Conservation (phyloP, 2,329 filamentous ascomycete genomes). For the Periconia digitata region DNA sequence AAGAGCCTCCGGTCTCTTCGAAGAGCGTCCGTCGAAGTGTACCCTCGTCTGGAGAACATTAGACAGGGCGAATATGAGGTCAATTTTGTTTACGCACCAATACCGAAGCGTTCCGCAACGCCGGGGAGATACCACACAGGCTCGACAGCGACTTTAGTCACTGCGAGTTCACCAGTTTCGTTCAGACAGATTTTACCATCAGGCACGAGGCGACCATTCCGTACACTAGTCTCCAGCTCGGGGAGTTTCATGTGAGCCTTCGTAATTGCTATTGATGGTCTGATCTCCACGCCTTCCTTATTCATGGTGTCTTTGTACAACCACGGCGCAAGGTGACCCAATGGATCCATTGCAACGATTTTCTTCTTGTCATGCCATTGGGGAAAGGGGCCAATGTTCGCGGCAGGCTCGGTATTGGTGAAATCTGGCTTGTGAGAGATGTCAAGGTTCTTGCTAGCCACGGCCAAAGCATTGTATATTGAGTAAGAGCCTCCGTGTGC, state of each 20-base stretch:
- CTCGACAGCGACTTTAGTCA: conserved; percentile 96
- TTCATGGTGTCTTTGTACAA: conserved; percentile 78
- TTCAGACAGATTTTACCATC: conserved; percentile 94
- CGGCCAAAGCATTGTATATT: conserved; percentile 90
- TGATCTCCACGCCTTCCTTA: conserved; percentile 78
- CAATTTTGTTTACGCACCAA: conserved; percentile 56
- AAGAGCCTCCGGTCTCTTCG: conserved; percentile 93
- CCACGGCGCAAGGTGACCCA: conserved; percentile 84
- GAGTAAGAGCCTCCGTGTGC: conserved; percentile 90
- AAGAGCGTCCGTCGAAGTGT: conserved; percentile 84
- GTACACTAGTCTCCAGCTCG: conserved; percentile 87
- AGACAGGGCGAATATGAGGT: conserved; percentile 14
- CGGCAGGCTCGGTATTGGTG: conserved; percentile 90
- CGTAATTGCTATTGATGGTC: conserved; percentile 89
- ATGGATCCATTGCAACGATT: conserved; percentile 97
- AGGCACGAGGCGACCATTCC: conserved; percentile 69
- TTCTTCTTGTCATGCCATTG: conserved; percentile 90
- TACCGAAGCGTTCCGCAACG: conserved; percentile 88
- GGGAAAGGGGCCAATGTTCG: conserved; percentile 81
- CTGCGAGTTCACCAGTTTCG: conserved; percentile 79
- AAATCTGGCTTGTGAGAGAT: conserved; percentile 77
- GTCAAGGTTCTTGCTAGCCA: conserved; percentile 86
- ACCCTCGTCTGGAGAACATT: conserved; percentile 67
- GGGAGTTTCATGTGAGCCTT: conserved; percentile 96
- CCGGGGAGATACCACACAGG: conserved; percentile 66